phyloP scores from a whole-genome alignment of 192 early-diverging fungal species.

The Rhizoclosmatium sp. region DNA sequence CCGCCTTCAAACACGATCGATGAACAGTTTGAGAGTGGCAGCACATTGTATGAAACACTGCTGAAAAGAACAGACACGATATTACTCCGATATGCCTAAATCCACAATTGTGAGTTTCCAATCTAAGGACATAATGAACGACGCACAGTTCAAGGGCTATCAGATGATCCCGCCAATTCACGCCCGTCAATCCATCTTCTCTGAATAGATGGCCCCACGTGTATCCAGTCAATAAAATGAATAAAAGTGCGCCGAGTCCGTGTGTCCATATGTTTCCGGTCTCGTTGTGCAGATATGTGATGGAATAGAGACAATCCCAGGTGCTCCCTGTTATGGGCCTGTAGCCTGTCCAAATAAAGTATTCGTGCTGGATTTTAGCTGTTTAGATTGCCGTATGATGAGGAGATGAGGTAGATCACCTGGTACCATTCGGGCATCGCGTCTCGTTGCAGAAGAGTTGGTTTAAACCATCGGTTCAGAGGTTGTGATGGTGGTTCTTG shows the following conservation, averaged over 20 bases:
- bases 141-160: constrained; percentile 5
- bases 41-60: constrained; percentile 16
- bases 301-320: constrained; percentile 72
- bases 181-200: background rate
- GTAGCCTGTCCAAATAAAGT: constrained; percentile 84
- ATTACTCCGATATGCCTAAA: constrained; percentile 15
- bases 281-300: constrained; percentile 93
- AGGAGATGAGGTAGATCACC: background rate
- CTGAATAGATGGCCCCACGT: constrained; percentile 45
- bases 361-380: constrained; percentile 62
- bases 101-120: background rate
- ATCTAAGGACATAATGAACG: background rate
- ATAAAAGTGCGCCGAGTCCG: constrained; percentile 72
- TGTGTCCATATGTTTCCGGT: constrained; percentile 93
- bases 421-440: constrained; percentile 49
- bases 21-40: constrained; percentile 19
- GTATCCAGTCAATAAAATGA: constrained; percentile 45
- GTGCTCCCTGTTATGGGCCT: constrained; percentile 79
- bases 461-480: background rate
- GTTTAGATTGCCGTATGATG: background rate
- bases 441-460: background rate
- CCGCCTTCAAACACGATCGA: constrained; percentile 59
- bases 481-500: background rate
- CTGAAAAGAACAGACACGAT: constrained; percentile 12
- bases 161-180: constrained; percentile 26